phyloP scores from a whole-genome alignment of 768 basidiomycete species.

The Thelephora aurantiotincta region DNA sequence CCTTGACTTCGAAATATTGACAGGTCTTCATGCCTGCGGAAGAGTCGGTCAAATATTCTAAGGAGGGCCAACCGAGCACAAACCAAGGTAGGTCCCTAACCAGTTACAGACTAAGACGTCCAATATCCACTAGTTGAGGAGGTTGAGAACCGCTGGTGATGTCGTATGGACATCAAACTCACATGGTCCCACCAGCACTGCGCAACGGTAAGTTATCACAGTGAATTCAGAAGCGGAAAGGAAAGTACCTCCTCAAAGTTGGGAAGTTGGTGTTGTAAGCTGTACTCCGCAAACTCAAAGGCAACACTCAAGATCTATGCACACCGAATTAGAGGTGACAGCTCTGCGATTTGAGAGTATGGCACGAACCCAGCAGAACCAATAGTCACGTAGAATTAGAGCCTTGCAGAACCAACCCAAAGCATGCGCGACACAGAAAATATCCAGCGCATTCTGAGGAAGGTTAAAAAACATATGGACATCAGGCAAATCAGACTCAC shows the following conservation, averaged over 20 bases:
- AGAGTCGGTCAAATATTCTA: constrained; percentile 6
- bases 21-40: constrained; percentile 71
- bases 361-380: constrained; percentile 77
- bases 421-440: constrained; percentile 77
- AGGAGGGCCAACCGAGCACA: constrained; percentile 12
- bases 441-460: constrained; percentile 61
- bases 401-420: constrained; percentile 90
- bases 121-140: constrained; percentile 55
- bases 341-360: constrained; percentile 2
- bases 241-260: constrained; percentile 72
- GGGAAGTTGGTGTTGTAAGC: constrained; percentile 73
- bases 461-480: constrained; percentile 2
- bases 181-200: constrained; percentile 95
- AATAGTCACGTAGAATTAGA: constrained; percentile 79
- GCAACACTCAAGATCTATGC: constrained; percentile 71
- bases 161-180: constrained; percentile 17
- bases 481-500: constrained; percentile 22
- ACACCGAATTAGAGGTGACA: neutral
- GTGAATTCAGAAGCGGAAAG: constrained; percentile 5
- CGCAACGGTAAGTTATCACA: constrained; percentile 10
- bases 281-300: constrained; percentile 83
- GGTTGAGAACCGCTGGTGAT: constrained; percentile 3
- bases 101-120: constrained; percentile 84
- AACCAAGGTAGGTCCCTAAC: constrained; percentile 74
- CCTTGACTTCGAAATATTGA: constrained; percentile 81